A percentile compares a stretch with the other conserved stretches of the same genome.
phyloP scores from a whole-genome alignment of 2,329 filamentous ascomycete genomes.

The Blumeria graminis region DNA sequence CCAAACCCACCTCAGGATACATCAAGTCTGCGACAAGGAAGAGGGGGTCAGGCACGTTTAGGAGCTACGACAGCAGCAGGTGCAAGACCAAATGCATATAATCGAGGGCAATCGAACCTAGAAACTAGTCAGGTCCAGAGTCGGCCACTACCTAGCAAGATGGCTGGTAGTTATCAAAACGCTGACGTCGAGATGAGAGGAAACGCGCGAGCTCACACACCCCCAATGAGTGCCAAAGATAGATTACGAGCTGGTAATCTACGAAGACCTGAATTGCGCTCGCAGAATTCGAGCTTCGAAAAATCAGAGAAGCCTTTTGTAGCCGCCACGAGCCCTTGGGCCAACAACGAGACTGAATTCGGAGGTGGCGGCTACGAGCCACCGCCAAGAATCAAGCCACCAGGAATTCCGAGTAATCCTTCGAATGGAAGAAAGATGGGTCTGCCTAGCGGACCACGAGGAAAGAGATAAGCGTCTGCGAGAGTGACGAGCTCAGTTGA shows the following conservation, averaged over 20 bases:
- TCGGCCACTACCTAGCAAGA: conserved; percentile 46
- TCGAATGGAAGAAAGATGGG: conserved; percentile 8
- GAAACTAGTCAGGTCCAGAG: conserved; percentile 16
- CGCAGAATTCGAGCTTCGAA: conserved; percentile 3
- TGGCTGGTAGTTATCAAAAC: conserved; percentile 50
- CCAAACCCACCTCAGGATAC: conserved; percentile 13
- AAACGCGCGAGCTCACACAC: conserved; percentile 10
- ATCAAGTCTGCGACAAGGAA: conserved; percentile 20
- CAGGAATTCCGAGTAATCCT: conserved; percentile 23
- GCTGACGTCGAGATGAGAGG: conserved; percentile 14
- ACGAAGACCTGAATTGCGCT: conserved; percentile 6
- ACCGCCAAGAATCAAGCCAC: conserved; percentile 16
- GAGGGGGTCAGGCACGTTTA: conserved; percentile 4
- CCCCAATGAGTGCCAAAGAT: conserved; percentile 36
- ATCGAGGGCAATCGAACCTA: conserved; percentile 4
- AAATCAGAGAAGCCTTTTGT: conserved; percentile 19
- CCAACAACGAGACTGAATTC: conserved; percentile 19
- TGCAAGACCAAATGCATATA: conserved; percentile 11
- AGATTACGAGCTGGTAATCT: conserved; percentile 33
- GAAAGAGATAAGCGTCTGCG: conserved; percentile 6
- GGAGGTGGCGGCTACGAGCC: conserved; percentile 18
- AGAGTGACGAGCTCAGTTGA: too few species aligned
- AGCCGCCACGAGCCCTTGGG: conserved; percentile 24
- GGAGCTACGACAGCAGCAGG: conserved; percentile 5
- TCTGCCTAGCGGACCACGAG: conserved; percentile 10